These are phyloP conservation scores for Agapanthus africanus DNA, from an alignment of 106 monocot species.

Conservation along the genomic window DNA sequence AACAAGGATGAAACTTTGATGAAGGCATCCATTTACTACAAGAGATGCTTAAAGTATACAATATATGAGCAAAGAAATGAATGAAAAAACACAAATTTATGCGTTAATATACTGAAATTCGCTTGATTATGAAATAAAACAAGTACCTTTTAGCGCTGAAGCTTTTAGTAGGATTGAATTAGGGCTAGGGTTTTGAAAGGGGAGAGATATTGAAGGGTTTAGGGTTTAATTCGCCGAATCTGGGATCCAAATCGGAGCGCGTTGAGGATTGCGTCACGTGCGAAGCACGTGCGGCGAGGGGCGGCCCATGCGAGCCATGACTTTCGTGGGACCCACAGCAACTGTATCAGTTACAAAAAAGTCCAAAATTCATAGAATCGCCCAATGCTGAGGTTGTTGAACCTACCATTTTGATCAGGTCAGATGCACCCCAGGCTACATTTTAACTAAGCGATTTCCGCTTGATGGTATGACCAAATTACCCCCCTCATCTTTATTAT, in stretches of 20 bases:
- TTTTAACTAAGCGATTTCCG: too few species aligned
- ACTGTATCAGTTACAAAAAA: background rate
- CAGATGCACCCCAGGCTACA: too few species aligned
- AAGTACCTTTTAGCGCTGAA: background rate
- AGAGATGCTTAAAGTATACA: too few species aligned
- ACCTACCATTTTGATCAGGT: too few species aligned
- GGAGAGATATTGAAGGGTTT: background rate
- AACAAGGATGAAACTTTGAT: too few species aligned
- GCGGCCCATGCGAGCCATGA: too few species aligned
- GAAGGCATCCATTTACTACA: too few species aligned
- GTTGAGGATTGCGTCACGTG: background rate
- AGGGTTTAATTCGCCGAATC: slow-evolving; percentile 3
- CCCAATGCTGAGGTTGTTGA: too few species aligned
- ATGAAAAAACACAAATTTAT: background rate
- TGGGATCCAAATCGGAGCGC: background rate
- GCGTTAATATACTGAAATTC: background rate
- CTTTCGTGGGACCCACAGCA: background rate
- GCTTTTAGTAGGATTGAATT: background rate
- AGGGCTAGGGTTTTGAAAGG: background rate
- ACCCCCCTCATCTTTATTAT: too few species aligned
- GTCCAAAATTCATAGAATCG: too few species aligned
- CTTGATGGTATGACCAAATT: too few species aligned
- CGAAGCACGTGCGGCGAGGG: background rate
- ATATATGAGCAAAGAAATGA: background rate
- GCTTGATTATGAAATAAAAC: background rate